phyloP scores from a whole-genome alignment of 805 yeast species.

The Yamadazyma ubonensis region DNA sequence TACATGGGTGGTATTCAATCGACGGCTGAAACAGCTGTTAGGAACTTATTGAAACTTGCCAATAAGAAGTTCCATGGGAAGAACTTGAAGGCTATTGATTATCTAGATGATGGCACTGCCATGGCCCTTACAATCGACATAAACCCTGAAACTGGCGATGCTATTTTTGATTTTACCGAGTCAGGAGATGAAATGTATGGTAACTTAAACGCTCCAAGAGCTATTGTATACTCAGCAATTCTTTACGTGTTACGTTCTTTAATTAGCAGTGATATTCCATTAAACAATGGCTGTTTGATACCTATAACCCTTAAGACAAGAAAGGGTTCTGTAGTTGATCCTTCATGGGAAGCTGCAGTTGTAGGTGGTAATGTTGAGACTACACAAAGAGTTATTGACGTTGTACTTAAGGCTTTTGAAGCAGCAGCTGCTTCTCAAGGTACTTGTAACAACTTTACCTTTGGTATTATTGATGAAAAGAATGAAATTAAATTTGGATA shows the following conservation, averaged over 20 bases:
- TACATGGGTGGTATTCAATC: constrained; percentile 38
- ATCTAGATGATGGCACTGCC: constrained; percentile 78
- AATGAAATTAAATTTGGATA: constrained; percentile 75
- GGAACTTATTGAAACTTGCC: constrained; percentile 32
- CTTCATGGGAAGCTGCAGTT: constrained; percentile 84
- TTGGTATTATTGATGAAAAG: constrained; percentile 68
- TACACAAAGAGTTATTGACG: constrained; percentile 90
- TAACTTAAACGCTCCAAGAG: constrained; percentile 88
- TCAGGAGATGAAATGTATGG: constrained; percentile 87
- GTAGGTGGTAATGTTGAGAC: constrained; percentile 93
- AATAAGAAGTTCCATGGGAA: constrained; percentile 39
- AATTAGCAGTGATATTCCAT: constrained; percentile 83
- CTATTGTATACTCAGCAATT: constrained; percentile 86
- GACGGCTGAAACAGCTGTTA: constrained; percentile 35
- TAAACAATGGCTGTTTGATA: constrained; percentile 87
- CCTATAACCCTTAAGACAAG: constrained; percentile 63
- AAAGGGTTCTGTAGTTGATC: constrained; percentile 51
- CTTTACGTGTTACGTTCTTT: constrained; percentile 83
- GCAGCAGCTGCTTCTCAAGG: constrained; percentile 97
- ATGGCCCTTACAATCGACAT: constrained; percentile 57
- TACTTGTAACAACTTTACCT: constrained; percentile 90
- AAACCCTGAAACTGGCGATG: constrained; percentile 50
- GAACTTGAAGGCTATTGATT: constrained; percentile 54
- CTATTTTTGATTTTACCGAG: constrained; percentile 80
- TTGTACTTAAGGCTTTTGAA: constrained; percentile 77